These are phyloP conservation scores for Penicillium longicatenatum DNA, from an alignment of 495 filamentous ascomycete genomes.

Conservation along the genomic window DNA sequence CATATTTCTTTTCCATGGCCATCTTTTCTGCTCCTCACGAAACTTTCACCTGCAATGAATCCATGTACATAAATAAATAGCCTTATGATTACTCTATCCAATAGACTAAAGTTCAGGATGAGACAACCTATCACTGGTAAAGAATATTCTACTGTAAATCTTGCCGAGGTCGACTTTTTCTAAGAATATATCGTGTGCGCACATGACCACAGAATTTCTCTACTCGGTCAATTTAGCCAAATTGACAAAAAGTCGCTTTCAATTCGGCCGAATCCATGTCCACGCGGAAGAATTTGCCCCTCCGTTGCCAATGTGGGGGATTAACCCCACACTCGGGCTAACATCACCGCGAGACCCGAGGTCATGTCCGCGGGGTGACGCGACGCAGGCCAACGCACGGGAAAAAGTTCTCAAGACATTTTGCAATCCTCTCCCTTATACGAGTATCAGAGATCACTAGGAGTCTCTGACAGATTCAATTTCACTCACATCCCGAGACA, in stretches of 20 bases:
- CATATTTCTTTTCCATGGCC: constrained; percentile 8
- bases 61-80: constrained; percentile 27
- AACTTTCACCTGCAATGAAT: constrained; percentile 1
- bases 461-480: background rate
- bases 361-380: constrained; percentile 25
- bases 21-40: constrained; percentile 11
- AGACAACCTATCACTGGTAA: background rate
- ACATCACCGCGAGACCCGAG: constrained; percentile 37
- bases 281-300: constrained; percentile 2
- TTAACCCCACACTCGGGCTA: constrained; percentile 32
- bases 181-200: background rate
- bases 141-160: too few relatives aligned
- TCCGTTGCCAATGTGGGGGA: constrained; percentile 14
- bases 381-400: background rate
- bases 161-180: background rate
- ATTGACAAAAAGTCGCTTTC: background rate
- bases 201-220: background rate
- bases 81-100: constrained; percentile 12
- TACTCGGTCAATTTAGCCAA: background rate
- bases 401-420: background rate
- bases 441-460: background rate
- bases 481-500: background rate
- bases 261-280: background rate
- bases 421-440: background rate
- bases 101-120: constrained; percentile 20